Conservation (phyloP, 73 alveolate genomes). For the Paraurostyla sp. region DNA sequence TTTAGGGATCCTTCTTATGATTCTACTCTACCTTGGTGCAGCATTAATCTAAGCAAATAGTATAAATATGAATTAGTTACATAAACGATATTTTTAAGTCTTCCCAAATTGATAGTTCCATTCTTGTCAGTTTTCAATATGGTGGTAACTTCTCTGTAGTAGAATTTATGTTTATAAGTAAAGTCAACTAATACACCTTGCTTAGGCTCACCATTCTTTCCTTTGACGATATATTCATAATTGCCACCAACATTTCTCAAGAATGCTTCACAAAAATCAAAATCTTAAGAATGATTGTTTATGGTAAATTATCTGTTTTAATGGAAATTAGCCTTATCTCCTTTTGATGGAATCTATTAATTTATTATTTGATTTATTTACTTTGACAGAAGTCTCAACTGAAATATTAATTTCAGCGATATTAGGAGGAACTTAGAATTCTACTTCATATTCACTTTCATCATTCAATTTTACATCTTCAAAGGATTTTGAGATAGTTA, state of each 20-base stretch:
- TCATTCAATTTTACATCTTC: constrained; percentile 34
- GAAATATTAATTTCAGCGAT: background rate
- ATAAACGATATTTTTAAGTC: constrained; percentile 5
- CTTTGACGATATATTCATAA: constrained; percentile 38
- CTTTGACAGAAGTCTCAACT: background rate
- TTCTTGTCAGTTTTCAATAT: constrained; percentile 53
- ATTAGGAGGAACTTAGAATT: constrained; percentile 27
- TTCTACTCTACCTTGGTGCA: constrained; percentile 11
- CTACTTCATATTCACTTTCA: constrained; percentile 8
- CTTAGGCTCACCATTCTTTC: constrained; percentile 75
- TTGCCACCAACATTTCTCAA: constrained; percentile 10
- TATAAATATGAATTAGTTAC: background rate
- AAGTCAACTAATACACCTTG: background rate
- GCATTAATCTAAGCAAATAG: background rate
- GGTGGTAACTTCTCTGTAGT: background rate
- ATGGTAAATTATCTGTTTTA: background rate
- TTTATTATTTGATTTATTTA: background rate
- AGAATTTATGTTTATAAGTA: background rate
- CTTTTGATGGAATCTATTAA: background rate
- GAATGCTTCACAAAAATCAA: constrained; percentile 33
- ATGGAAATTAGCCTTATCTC: constrained; percentile 38
- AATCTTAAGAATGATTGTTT: constrained; percentile 12
- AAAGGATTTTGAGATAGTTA: constrained; percentile 1
- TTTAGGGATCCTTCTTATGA: background rate
- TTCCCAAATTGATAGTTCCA: constrained; percentile 65